Evolutionary conservation across 306 rosid species (phyloP), one percentile per base, ranked within the genome.

Genomic region (Gleditsia sinensis): DNA sequence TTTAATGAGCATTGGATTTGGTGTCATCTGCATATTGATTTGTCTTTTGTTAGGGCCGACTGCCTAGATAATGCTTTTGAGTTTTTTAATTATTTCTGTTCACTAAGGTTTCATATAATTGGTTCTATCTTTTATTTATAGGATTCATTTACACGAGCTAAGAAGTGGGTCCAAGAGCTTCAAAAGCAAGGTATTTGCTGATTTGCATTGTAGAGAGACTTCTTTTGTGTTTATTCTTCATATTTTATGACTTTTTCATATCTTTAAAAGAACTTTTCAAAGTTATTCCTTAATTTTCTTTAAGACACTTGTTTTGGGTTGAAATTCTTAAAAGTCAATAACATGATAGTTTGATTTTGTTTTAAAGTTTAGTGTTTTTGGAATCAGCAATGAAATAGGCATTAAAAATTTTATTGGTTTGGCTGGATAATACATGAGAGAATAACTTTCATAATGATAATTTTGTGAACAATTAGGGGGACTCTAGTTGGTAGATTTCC

Each of bases 151-250:
- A 25, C 84, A 20, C 88, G 90, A 53, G 90, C 90, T 51, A 86
- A 81, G 82, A 86, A 86, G 65, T 86, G 90, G 90, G 90, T 86
- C 69, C 86, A 86, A 81, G 90, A 86, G 80, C 90, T 86, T 83
- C 90, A 86, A 65, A 86, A 83, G 78, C 90, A 86, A 86, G 90
- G 90, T 86, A 74, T 72, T 78, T 71, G 46, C 73, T 85, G 33
- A 17, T 63, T 50, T 49, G 16, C 19, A 69, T 36, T n/a, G 54
- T 9, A 48, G 23, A 45, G 50, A 45, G 50, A 45, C 50, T 45
- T 45, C 7, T 45, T 13, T 3, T 42, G 17, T 42, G 9, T 9
- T 39, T 39, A 1, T 43, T 13, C 17, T 43, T 43, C 49, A n/a
- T n/a, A n/a, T 46, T 16, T n/a, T 16, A n/a, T 46, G 53, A 16